These are phyloP conservation scores for Aegilops umbellulata DNA, from an alignment of 176 grass and related monocot species.

Conservation along the genomic window DNA sequence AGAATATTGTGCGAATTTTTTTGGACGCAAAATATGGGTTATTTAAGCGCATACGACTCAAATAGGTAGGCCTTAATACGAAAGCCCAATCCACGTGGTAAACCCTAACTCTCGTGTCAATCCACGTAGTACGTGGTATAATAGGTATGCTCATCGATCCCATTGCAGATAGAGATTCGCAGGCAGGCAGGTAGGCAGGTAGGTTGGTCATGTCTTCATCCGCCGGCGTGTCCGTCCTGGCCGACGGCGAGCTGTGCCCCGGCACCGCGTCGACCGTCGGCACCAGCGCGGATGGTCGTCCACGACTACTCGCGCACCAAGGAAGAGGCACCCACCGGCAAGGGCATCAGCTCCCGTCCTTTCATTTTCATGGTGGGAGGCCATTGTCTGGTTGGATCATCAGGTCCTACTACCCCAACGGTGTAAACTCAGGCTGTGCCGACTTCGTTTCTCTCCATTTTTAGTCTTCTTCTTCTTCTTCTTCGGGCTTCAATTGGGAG, in stretches of 20 bases:
- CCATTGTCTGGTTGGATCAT: neutral
- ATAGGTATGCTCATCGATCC: no score
- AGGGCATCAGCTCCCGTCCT: neutral
- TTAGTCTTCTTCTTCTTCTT: no score
- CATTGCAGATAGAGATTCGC: no score
- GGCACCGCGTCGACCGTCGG: neutral
- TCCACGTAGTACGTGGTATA: no score
- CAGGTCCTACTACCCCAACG: neutral
- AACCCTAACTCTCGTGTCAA: no score
- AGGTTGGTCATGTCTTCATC: neutral
- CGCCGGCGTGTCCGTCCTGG: neutral
- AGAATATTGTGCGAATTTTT: no score
- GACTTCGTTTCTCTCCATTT: neutral
- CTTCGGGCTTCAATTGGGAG: no score
- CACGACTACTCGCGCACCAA: neutral
- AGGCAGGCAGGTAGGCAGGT: no score
- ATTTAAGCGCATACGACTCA: no score
- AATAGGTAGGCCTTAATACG: no score
- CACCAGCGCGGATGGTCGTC: neutral
- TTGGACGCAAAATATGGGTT: no score
- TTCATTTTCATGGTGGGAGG: neutral
- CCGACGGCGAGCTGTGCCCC: neutral
- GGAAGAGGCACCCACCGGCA: neutral
- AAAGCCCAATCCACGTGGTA: no score
- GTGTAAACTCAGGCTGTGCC: neutral